These are phyloP conservation scores for Hippophae tibetana DNA, from an alignment of 306 rosid genomes.

Conservation along the genomic window DNA sequence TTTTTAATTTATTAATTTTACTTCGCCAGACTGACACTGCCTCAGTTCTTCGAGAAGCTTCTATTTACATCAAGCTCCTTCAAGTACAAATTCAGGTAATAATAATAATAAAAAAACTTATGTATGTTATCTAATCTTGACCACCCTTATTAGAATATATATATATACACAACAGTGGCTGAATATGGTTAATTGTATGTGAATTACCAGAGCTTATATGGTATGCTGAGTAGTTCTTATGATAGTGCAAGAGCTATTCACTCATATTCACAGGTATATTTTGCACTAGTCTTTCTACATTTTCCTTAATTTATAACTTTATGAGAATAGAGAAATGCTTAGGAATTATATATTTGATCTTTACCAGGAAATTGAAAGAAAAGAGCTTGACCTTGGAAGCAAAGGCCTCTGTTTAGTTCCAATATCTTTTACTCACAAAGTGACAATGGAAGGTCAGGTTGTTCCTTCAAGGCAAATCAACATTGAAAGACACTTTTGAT, in stretches of 20 bases:
- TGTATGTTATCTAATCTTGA: too few relatives aligned
- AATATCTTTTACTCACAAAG: slow-evolving; percentile 20
- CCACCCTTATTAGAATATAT: too few relatives aligned
- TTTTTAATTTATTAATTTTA: background rate
- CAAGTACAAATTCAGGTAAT: slow-evolving; percentile 59
- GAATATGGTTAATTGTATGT: background rate
- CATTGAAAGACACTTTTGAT: too few relatives aligned
- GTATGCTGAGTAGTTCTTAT: slow-evolving; percentile 29
- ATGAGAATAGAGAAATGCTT: background rate
- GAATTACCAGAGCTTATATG: slow-evolving; percentile 20
- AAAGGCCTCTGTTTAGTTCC: slow-evolving; percentile 44
- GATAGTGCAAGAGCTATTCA: slow-evolving; percentile 10
- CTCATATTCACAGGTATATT: slow-evolving; percentile 1
- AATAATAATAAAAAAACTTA: too few relatives aligned
- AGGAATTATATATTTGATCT: background rate
- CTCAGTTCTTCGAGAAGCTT: slow-evolving; percentile 81
- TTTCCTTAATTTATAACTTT: background rate
- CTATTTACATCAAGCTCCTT: slow-evolving; percentile 46
- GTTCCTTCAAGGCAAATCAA: slow-evolving; percentile 2
- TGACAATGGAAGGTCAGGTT: slow-evolving; percentile 16
- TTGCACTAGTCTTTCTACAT: background rate
- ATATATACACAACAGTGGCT: too few relatives aligned
- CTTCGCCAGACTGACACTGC: slow-evolving; percentile 63
- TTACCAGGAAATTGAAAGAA: slow-evolving; percentile 22
- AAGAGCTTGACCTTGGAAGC: slow-evolving; percentile 26